Conservation (phyloP, 2,329 filamentous ascomycete genomes). For the Phaeoacremonium minimum region DNA sequence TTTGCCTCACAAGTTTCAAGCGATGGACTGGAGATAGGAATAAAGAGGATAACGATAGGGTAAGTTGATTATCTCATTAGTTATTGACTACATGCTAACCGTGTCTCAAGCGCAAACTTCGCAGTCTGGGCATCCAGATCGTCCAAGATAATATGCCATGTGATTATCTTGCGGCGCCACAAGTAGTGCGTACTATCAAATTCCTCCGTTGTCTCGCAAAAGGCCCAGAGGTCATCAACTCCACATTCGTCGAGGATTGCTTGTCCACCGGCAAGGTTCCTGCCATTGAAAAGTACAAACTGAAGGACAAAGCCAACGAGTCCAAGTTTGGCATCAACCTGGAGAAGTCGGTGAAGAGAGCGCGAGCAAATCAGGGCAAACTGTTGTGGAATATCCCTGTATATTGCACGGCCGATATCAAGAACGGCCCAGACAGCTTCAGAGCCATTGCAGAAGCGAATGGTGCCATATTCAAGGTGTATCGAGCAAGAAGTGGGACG, state of each 20-base stretch:
- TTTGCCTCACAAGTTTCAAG: conserved; percentile 81
- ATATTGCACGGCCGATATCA: conserved; percentile 78
- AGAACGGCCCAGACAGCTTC: conserved; percentile 79
- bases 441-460: conserved; percentile 84
- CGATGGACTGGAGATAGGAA: conserved; percentile 71
- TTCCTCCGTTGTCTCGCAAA: conserved; percentile 85
- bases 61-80: conserved; percentile 36
- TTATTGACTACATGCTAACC: conserved; percentile 15
- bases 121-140: conserved; percentile 77
- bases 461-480: conserved; percentile 76
- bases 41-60: conserved; percentile 77
- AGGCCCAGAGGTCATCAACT: conserved; percentile 72
- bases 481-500: conserved; percentile 67
- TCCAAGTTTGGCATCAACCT: conserved; percentile 66
- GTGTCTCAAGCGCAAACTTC: conserved; percentile 65
- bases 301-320: conserved; percentile 72
- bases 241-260: conserved; percentile 73
- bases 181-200: conserved; percentile 85
- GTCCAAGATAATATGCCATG: conserved; percentile 72
- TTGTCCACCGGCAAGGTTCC: conserved; percentile 65
- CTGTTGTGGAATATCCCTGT: conserved; percentile 74
- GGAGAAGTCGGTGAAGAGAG: conserved; percentile 62
- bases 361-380: conserved; percentile 69
- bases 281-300: conserved; percentile 58
- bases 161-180: conserved; percentile 83